phyloP scores from a whole-genome alignment of 176 grass and related monocot species.

The Cocos nucifera region DNA sequence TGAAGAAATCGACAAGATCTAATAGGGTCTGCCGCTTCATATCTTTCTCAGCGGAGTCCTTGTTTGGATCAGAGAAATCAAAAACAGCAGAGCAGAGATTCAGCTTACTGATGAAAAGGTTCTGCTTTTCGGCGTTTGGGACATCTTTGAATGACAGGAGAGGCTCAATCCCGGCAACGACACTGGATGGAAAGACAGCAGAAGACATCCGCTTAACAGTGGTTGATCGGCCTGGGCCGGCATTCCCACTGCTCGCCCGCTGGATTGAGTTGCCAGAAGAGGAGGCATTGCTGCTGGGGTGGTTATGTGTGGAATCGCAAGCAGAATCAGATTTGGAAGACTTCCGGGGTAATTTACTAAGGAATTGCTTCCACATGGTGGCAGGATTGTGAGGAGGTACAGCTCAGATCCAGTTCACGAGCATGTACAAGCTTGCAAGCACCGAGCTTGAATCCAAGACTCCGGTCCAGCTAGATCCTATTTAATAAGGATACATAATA shows the following conservation, averaged over 20 bases:
- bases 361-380: conserved; percentile 17
- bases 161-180: conserved; percentile 10
- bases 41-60: conserved; percentile 8
- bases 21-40: conserved; percentile 8
- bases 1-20: conserved; percentile 5
- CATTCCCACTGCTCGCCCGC: conserved; percentile 1
- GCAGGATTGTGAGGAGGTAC: not conserved
- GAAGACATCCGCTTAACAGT: conserved; percentile 1
- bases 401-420: conserved; percentile 1
- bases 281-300: not conserved
- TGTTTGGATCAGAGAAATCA: conserved; percentile 13
- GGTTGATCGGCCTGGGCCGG: not conserved
- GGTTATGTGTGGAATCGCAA: not conserved
- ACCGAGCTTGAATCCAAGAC: not conserved
- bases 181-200: conserved; percentile 10
- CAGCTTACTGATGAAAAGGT: conserved; percentile 12
- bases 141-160: conserved; percentile 12
- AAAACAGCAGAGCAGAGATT: conserved; percentile 4
- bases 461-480: not conserved
- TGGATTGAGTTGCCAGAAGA: not conserved
- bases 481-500: not conserved
- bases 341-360: conserved; percentile 11
- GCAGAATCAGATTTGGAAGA: conserved; percentile 9
- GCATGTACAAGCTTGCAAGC: not conserved
- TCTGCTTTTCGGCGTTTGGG: conserved; percentile 4